phyloP scores from a whole-genome alignment of 176 grass and related monocot species.

The Raddia guianensis region DNA sequence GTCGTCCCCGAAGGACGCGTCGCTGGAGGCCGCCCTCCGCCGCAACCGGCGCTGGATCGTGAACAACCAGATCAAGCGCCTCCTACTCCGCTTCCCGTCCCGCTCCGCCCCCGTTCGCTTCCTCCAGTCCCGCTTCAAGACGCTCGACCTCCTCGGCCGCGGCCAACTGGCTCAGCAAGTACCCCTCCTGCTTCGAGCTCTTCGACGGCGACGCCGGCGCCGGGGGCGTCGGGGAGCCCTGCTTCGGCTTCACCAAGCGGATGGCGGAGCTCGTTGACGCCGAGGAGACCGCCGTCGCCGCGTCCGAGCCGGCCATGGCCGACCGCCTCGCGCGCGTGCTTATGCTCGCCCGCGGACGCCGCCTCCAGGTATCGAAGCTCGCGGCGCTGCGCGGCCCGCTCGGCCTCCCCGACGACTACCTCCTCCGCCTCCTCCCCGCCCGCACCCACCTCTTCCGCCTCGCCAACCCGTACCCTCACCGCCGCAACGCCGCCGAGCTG shows the following conservation, averaged over 20 bases:
- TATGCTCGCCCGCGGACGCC: constrained; percentile 69
- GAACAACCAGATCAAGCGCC: constrained; percentile 95
- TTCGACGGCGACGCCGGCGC: constrained; percentile 38
- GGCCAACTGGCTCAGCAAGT: constrained; percentile 94
- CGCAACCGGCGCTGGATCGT: constrained; percentile 90
- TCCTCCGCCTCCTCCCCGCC: constrained; percentile 70
- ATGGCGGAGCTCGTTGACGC: constrained; percentile 71
- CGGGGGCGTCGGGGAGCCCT: constrained; percentile 37
- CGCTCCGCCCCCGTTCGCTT: constrained; percentile 64
- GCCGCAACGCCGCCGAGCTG: constrained; percentile 65
- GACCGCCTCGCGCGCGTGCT: constrained; percentile 68
- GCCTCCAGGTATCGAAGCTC: constrained; percentile 78
- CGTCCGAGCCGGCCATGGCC: constrained; percentile 71
- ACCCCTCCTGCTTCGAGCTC: constrained; percentile 82
- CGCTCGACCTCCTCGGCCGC: constrained; percentile 79
- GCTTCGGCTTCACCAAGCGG: constrained; percentile 83
- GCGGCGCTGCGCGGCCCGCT: constrained; percentile 66
- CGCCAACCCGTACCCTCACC: constrained; percentile 60
- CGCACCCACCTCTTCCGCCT: constrained; percentile 76
- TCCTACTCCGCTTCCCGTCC: constrained; percentile 74
- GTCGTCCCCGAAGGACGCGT: constrained; percentile 81
- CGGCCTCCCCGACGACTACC: constrained; percentile 87
- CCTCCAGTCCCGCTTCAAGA: constrained; percentile 79
- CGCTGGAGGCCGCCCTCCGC: constrained; percentile 67
- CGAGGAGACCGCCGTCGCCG: constrained; percentile 58